Base-by-base conservation (phyloP, 2,329 filamentous ascomycete species). In the Orbilia javanica region DNA sequence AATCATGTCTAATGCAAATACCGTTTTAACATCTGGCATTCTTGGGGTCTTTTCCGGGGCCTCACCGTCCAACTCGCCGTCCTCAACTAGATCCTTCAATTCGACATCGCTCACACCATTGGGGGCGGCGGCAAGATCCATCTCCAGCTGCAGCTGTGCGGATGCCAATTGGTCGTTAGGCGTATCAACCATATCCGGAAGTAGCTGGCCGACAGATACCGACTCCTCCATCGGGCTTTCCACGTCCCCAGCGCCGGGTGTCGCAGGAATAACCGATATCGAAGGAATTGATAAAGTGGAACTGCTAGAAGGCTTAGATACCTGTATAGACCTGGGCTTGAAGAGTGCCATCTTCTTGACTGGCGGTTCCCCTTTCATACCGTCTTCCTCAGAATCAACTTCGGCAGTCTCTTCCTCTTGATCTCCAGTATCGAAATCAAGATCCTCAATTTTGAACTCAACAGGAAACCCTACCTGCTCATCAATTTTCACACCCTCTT, bases 1-100 rank as follows among this genome's bases (percentile, higher is more conserved):
- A 20, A 81, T 80, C 81, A 82, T 82, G 57, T 82, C 81, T 7
- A 82, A 71, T 6, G 80, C 79, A 18, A 74, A 80, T 18, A 82
- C 62, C 0, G 79, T 81, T 55, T 82, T 81, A 8, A 80, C 76
- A 39, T 70, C 68, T 36, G 76, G 76, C 46, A 78, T 67, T 27
- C 68, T 64, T 7, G 13, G 52, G 8, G 29, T 50, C 25, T 31
- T 25, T 0, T 67, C 63, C 25, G 52, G 8, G 31, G 18, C 22
- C 8, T 31, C 44, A 18, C n/a, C 39, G 27, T 48, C 60, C 20
- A 29, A 2, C 8, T 46, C 39, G 11, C 42, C 60, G 13, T 48
- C 60, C 5, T 64, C 34, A n/a, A 50, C 2, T 7, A 5, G n/a
- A 34, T 34, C 42, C 42, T 64, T 64, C 6, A 25, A 22, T 34